phyloP scores from a whole-genome alignment of 2,329 filamentous ascomycete genomes.

The Colletotrichum paranaense region DNA sequence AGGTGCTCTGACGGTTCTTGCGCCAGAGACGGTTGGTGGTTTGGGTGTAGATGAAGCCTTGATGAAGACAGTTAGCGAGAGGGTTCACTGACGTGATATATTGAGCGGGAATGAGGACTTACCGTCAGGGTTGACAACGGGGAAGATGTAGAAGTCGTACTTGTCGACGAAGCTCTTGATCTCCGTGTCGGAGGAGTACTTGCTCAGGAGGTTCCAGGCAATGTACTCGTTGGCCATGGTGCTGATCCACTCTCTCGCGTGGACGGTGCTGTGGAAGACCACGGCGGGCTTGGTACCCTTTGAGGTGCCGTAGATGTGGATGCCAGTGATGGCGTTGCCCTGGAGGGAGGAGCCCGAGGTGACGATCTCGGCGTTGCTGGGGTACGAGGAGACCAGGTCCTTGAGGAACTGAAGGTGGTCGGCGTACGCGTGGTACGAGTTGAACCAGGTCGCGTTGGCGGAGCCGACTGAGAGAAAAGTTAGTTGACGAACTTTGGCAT shows the following conservation, averaged over 20 bases:
- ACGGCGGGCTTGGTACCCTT: slow-evolving; percentile 55
- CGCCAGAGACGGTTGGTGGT: slow-evolving; percentile 64
- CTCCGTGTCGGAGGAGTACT: slow-evolving; percentile 45
- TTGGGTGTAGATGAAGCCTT: slow-evolving; percentile 64
- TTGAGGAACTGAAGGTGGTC: slow-evolving; percentile 55
- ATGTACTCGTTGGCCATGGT: slow-evolving; percentile 56
- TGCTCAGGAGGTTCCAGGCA: slow-evolving; percentile 53
- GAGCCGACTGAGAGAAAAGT: slow-evolving; percentile 21
- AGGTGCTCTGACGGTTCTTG: slow-evolving; percentile 57
- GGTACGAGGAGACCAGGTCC: slow-evolving; percentile 49
- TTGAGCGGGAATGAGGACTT: slow-evolving; percentile 8
- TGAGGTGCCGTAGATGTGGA: slow-evolving; percentile 57
- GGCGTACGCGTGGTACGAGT: slow-evolving; percentile 56
- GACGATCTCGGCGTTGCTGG: slow-evolving; percentile 54
- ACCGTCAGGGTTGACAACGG: slow-evolving; percentile 65
- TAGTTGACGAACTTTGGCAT: neutral
- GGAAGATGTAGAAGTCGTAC: slow-evolving; percentile 71
- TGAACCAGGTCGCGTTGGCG: slow-evolving; percentile 52
- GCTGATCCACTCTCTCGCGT: slow-evolving; percentile 65
- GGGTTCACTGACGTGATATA: neutral
- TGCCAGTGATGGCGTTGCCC: slow-evolving; percentile 64
- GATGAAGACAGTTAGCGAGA: neutral
- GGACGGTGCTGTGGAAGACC: slow-evolving; percentile 61
- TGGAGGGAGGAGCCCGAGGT: slow-evolving; percentile 53
- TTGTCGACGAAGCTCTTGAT: slow-evolving; percentile 59